Base-by-base conservation (phyloP, 495 filamentous ascomycete species). In the Hyaloscypha finlandica region DNA sequence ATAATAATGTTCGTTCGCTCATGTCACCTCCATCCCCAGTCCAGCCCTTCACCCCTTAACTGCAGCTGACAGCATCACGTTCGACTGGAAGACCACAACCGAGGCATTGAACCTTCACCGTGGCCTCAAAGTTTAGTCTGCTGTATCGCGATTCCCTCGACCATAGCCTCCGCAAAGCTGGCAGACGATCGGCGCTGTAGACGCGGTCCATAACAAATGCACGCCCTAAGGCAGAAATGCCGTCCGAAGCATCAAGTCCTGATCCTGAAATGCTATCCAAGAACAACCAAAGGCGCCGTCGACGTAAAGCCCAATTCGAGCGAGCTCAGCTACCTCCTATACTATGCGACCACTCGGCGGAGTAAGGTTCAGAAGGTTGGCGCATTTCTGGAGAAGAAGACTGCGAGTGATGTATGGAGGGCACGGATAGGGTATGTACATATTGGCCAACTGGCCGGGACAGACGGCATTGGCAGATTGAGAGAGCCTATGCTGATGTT, bases 351-450 rank as follows among this genome's bases (percentile, higher is more conserved):
- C 75, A 95, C 93, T 70, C 90, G 94, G 61, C 86, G 92, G 65
- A 93, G 90, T 77, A 97, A 97, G 85, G 85, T 97, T 63, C 92
- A 93, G 74, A 97, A 97, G 76, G 92, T 97, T 58, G 92, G 92
- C 75, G 86, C 86, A 72, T 97, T 96, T 74, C 80, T 97, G 72
- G 93, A 96, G 78, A 94, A 92, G 81, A 90, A 91, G 79, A 92
- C 92, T 61, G 89, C 89, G 51, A 89, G 86, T 69, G 94, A 97
- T 82, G 92, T 97, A 64, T 92, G 87, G 80, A 87, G 89, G 69
- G 84, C 85, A 67, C 87, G 89, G 70, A 87, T 92, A 73, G 92
- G 92, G 92, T 94, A 84, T 74, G 89, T 82, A 62, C 60, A 20
- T 31, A 48, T 33, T n/a, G 32, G 56, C 56, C 22, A 19, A 20